Evolutionary conservation across 1,284 basidiomycete species (phyloP).

Genomic region (Apiotrichum siamense): DNA sequence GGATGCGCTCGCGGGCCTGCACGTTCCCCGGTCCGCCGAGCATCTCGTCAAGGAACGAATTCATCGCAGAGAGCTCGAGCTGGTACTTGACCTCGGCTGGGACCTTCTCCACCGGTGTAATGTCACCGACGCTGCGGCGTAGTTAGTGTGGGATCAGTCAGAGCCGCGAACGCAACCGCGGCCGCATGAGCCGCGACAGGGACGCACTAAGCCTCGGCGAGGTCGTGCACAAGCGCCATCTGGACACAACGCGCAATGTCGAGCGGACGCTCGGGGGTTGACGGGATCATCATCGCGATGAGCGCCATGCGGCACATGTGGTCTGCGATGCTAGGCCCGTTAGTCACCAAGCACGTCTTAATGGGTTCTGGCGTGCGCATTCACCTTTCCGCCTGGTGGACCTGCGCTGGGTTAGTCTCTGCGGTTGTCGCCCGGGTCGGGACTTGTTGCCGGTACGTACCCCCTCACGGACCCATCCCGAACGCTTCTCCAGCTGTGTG

Average conservation of each 20-base stretch:
- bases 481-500: constrained; percentile 79
- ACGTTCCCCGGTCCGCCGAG: constrained; percentile 59
- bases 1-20: constrained; percentile 70
- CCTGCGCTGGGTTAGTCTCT: constrained; percentile 48
- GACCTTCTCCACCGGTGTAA: constrained; percentile 82
- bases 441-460: constrained; percentile 49
- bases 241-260: constrained; percentile 62
- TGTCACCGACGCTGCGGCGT: constrained; percentile 68
- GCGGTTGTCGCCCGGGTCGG: not conserved
- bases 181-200: not conserved
- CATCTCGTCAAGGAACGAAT: constrained; percentile 83
- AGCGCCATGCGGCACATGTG: constrained; percentile 98
- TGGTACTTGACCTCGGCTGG: constrained; percentile 69
- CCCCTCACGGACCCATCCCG: constrained; percentile 81
- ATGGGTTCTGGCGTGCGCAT: not conserved
- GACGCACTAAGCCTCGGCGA: constrained; percentile 78
- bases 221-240: constrained; percentile 87
- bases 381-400: constrained; percentile 72
- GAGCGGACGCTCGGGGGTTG: constrained; percentile 56
- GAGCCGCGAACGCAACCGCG: no score
- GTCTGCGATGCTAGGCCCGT: constrained; percentile 74
- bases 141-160: no score
- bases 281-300: constrained; percentile 69
- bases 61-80: constrained; percentile 71
- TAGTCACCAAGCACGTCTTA: no score